Evolutionary conservation across 2,329 filamentous ascomycete species (phyloP), one percentile per base, ranked within the genome.

Genomic region (Ilyonectria mors-panacis): DNA sequence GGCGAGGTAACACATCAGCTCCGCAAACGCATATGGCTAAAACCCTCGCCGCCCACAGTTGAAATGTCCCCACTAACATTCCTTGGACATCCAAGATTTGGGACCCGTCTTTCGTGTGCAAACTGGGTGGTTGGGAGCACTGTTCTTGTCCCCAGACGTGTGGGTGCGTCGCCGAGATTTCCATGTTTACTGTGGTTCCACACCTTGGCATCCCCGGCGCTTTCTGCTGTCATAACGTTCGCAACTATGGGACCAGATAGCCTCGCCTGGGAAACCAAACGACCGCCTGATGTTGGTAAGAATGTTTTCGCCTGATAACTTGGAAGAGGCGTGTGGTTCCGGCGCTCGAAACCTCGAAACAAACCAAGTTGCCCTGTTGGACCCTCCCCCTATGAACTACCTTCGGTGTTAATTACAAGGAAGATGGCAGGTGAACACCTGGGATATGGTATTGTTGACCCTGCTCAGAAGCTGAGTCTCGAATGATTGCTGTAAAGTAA

Each of bases 401-500:
- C 48, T 45, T 15, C 21, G 21, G 13, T 12, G n/a, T 19, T 53
- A 53, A 35, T 12, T 19, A 21, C 47, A 53, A 21, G 58, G 58
- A 53, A 59, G 19, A 37, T 12, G 23, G 57, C 45, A 51, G 56
- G 15, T 45, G 44, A 35, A 45, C 35, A 19, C 39, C 23, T 28
- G 44, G 42, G 50, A 45, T 28, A 35, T 51, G 47, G 37, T 60
- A 35, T 51, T 23, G 51, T 45, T 21, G 10, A 48, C 12, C 62
- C 47, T 44, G 37, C 17, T 59, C 21, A 44, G 28, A 47, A 21
- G 57, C 35, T 42, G 28, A 56, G 37, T 33, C 44, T 50, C 58
- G 47, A 57, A 57, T 56, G 42, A 65, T 66, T 45, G 35, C 50
- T 44, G 44, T 26, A 61, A 57, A 39, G 58, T n/a, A 39, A 61